Percentiles rank a stretch among this genome's conserved stretches.
Evolutionary conservation across 352 stramenopile genomes (phyloP).

Genomic region (Phytophthora ohioensis): DNA sequence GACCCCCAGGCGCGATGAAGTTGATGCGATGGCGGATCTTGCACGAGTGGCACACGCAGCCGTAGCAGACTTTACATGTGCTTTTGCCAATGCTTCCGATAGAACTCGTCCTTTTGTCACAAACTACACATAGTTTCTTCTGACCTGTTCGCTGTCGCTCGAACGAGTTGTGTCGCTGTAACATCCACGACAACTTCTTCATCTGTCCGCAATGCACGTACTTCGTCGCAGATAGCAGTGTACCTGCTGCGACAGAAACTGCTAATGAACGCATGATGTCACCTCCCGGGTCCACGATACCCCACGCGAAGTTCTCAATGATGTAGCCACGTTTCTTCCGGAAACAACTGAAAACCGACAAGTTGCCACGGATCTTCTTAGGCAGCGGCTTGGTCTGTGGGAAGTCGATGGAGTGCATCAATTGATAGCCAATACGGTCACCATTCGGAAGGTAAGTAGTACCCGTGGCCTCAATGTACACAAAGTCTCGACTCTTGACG

Average conservation of each 20-base stretch:
- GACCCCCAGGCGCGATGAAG: slow-evolving; percentile 41
- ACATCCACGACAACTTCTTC: slow-evolving; percentile 64
- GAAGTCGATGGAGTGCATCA: slow-evolving; percentile 54
- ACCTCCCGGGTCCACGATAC: slow-evolving; percentile 37
- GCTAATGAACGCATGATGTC: slow-evolving; percentile 42
- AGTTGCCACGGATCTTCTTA: slow-evolving; percentile 41
- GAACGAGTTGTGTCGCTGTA: slow-evolving; percentile 19
- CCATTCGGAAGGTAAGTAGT: slow-evolving; percentile 30
- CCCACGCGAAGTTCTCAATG: slow-evolving; percentile 48
- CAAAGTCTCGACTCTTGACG: slow-evolving; percentile 41
- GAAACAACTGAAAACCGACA: slow-evolving; percentile 56
- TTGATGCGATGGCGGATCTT: slow-evolving; percentile 50
- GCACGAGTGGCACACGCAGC: slow-evolving; percentile 48
- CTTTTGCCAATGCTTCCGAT: slow-evolving; percentile 37
- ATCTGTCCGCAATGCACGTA: slow-evolving; percentile 60
- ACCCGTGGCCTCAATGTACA: slow-evolving; percentile 46
- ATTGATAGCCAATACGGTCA: slow-evolving; percentile 44
- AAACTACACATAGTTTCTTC: slow-evolving; percentile 33
- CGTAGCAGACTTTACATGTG: slow-evolving; percentile 40
- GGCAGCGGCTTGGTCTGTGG: slow-evolving; percentile 43
- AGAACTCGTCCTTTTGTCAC: slow-evolving; percentile 38
- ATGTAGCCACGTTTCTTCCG: slow-evolving; percentile 43
- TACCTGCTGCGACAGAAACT: slow-evolving; percentile 32
- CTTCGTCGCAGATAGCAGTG: slow-evolving; percentile 39
- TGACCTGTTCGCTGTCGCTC: not conserved